Evolutionary conservation across 805 yeast species (phyloP).

Genomic region (Candida gorgasii): DNA sequence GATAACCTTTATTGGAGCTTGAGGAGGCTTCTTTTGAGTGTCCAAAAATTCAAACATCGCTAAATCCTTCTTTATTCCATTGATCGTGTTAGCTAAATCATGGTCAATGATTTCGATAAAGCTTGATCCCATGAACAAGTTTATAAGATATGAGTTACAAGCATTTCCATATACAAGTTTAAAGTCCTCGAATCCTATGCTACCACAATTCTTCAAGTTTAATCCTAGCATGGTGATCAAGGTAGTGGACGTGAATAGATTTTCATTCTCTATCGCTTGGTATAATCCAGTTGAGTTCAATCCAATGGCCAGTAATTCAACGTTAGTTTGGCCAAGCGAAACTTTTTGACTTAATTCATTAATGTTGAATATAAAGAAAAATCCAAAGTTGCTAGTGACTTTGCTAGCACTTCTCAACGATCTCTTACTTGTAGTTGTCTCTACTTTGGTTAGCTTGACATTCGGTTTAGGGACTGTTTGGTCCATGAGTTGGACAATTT

Average conservation of each 20-base stretch:
- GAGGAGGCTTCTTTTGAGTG: background rate
- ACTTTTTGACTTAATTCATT: constrained; percentile 11
- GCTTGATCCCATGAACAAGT: constrained; percentile 11
- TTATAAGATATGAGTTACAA: background rate
- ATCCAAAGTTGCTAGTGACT: constrained; percentile 8
- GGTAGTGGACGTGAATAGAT: constrained; percentile 1
- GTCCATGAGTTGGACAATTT: no score
- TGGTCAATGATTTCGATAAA: constrained; percentile 8
- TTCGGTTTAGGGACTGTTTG: no score
- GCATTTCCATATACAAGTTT: constrained; percentile 11
- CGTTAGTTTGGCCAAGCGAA: background rate
- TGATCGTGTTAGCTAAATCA: background rate
- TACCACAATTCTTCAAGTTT: background rate
- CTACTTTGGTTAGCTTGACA: background rate
- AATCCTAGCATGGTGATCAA: constrained; percentile 6
- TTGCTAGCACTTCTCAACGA: background rate
- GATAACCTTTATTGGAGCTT: background rate
- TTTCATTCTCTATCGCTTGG: constrained; percentile 6
- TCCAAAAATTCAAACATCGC: constrained; percentile 13
- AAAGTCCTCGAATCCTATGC: constrained; percentile 8
- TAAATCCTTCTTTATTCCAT: constrained; percentile 9
- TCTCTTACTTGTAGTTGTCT: background rate
- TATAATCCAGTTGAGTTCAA: constrained; percentile 7
- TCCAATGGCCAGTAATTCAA: constrained; percentile 6
- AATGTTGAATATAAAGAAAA: constrained; percentile 11